These are phyloP conservation scores for Meira nashicola DNA, from an alignment of 1,284 basidiomycete genomes.

Conservation along the genomic window DNA sequence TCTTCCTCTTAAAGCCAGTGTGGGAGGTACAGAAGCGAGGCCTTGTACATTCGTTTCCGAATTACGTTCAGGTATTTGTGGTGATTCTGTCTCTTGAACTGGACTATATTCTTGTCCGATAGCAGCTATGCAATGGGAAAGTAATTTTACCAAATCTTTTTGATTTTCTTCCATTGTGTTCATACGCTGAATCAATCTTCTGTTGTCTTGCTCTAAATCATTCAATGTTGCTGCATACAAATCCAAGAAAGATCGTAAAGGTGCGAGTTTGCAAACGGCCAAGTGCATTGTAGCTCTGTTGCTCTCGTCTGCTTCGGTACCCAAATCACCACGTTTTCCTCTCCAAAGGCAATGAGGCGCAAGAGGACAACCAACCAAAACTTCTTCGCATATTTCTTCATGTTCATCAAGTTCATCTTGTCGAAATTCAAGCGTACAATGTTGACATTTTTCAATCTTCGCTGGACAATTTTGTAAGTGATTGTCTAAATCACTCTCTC, in stretches of 20 bases:
- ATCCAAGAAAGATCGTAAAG: constrained; percentile 25
- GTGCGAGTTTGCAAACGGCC: constrained; percentile 24
- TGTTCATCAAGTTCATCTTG: constrained; percentile 13
- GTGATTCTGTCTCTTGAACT: too few relatives aligned
- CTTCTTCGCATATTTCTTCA: constrained; percentile 18
- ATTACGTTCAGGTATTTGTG: too few relatives aligned
- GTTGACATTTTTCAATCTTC: constrained; percentile 4
- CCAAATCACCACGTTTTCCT: constrained; percentile 20
- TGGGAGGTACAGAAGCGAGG: too few relatives aligned
- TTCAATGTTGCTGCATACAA: constrained; percentile 17
- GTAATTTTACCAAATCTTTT: too few relatives aligned
- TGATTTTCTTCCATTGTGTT: neutral
- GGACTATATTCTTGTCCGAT: too few relatives aligned
- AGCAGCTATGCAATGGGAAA: too few relatives aligned
- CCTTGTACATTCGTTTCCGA: too few relatives aligned
- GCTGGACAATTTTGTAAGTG: constrained; percentile 10
- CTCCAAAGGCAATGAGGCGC: constrained; percentile 23
- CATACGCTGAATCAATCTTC: constrained; percentile 6
- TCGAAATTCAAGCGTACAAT: constrained; percentile 6
- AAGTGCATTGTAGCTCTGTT: constrained; percentile 14
- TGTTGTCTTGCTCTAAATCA: constrained; percentile 23
- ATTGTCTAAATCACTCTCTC: constrained; percentile 8
- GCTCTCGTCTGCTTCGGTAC: neutral
- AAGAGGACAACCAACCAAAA: constrained; percentile 21
- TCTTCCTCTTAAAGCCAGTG: too few relatives aligned